Conservation (phyloP, 257 asterid genomes). For the Solanum okadae region DNA sequence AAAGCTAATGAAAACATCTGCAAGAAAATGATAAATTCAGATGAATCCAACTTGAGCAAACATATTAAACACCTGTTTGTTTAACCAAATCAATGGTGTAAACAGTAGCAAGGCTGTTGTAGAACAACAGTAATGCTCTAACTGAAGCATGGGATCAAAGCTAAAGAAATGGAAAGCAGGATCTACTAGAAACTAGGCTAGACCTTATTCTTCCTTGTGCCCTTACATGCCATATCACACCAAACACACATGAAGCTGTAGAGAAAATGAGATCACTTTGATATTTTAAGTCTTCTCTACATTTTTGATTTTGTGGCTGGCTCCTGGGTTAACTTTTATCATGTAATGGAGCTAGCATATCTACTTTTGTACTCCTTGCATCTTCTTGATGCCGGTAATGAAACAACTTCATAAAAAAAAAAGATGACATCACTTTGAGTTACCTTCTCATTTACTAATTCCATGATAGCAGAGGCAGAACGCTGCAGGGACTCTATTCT, state of each 20-base stretch:
- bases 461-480: conserved; percentile 56
- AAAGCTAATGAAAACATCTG: background rate
- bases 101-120: background rate
- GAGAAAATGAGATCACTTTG: conserved; percentile 2
- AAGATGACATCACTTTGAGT: conserved; percentile 3
- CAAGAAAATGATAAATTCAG: background rate
- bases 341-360: background rate
- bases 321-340: background rate
- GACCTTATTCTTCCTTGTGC: background rate
- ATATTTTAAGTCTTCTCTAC: background rate
- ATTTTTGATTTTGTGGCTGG: background rate
- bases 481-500: conserved; percentile 65
- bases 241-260: background rate
- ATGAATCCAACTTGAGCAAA: background rate
- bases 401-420: background rate
- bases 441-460: conserved; percentile 75
- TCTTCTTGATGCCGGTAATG: background rate
- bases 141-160: background rate
- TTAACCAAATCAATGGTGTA: background rate
- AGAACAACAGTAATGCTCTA: background rate
- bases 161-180: background rate
- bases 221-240: background rate
- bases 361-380: background rate
- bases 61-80: background rate
- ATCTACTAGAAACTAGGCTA: background rate